A percentile compares a stretch with the other conserved stretches of the same genome.
These are phyloP conservation scores for Novymonas esmeraldas DNA, from an alignment of 208 protist species.

Conservation along the genomic window DNA sequence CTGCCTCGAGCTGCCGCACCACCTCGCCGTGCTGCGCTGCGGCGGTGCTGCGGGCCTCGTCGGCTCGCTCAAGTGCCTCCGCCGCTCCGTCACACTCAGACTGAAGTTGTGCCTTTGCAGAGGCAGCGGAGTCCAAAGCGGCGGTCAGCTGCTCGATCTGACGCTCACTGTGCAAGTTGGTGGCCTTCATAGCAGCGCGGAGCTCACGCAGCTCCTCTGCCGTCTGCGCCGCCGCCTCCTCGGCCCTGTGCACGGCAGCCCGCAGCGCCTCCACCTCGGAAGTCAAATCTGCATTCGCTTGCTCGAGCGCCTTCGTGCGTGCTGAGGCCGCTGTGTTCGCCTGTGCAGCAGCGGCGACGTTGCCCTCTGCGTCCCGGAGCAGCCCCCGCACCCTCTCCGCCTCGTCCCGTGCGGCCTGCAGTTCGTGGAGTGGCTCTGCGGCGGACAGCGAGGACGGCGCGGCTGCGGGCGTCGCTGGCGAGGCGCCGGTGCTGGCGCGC, in stretches of 20 bases:
- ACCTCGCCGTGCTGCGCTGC: slow-evolving; percentile 1
- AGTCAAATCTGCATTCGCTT: slow-evolving; percentile 2
- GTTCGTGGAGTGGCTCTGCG: not conserved
- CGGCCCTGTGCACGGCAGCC: not conserved
- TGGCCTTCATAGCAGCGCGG: slow-evolving; percentile 1
- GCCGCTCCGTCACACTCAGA: slow-evolving; percentile 3
- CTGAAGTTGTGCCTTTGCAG: slow-evolving; percentile 16
- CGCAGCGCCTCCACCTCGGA: not conserved
- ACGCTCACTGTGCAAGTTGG: slow-evolving; percentile 3
- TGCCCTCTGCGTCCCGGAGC: not conserved
- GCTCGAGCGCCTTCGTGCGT: not conserved
- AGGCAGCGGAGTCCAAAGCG: slow-evolving; percentile 4
- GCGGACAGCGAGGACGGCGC: too few species aligned
- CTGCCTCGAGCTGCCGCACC: slow-evolving; percentile 6
- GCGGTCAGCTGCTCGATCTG: slow-evolving; percentile 18
- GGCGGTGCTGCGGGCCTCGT: not conserved
- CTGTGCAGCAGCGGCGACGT: not conserved
- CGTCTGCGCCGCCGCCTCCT: slow-evolving; percentile 2
- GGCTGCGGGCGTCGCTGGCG: not conserved
- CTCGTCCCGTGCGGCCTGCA: not conserved
- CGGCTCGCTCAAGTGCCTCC: not conserved
- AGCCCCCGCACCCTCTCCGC: not conserved
- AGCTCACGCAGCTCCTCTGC: slow-evolving; percentile 12
- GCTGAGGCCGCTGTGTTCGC: not conserved
- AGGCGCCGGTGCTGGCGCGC: not conserved